Base-by-base conservation (phyloP, 202 grass and related monocot genomes). In the Cymbopogon flexuosus region DNA sequence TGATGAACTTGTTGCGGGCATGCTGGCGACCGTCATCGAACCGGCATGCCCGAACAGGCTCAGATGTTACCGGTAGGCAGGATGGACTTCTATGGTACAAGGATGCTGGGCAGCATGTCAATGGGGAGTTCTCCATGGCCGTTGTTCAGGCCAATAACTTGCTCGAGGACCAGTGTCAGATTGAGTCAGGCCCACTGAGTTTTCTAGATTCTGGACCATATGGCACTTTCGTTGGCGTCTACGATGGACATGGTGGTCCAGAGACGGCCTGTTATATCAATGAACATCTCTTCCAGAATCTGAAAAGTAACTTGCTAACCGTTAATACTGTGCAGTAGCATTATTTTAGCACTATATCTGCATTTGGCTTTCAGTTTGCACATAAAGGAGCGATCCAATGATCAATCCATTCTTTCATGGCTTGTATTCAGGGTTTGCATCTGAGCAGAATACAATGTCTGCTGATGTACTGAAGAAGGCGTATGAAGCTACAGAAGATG, bases 31-130 rank as follows among this genome's bases (percentile, higher is more conserved):
- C 92, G 9, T 93, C 91, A 47, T 87, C 90, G 7, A 82, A 79
- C 80, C 85, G 39, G 62, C 76, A 90, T 76, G 87, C 45, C 73
- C 82, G 73, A 47, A 62, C 86, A 71, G 84, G 86, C 69, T 91
- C 90, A 42, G 91, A 92, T 67, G 73, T 46, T 51, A 19, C 86
- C 2, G 88, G 92, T 47, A 84, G 72, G 78, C 90, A 93, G 77
- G 96, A 99, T 60, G 96, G 96, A 75, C 90, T 99, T 80, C 70
- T 99, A 58, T 99, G 96, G 96, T 99, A 95, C 83, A 99, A 99
- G 87, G 96, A 95, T 36, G 81, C 64, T 1, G 96, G 96, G 19
- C 90, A 95, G 57, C 96, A 99, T 83, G 79, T 87, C 37, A 92
- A 86, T 72, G 96, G 96, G 4, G 96, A 98, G 36, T 99, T 93